A percentile compares a stretch with the other conserved stretches of the same genome.
Evolutionary conservation across 352 stramenopile species (phyloP).

Genomic region (Globisporangium camurandrum): DNA sequence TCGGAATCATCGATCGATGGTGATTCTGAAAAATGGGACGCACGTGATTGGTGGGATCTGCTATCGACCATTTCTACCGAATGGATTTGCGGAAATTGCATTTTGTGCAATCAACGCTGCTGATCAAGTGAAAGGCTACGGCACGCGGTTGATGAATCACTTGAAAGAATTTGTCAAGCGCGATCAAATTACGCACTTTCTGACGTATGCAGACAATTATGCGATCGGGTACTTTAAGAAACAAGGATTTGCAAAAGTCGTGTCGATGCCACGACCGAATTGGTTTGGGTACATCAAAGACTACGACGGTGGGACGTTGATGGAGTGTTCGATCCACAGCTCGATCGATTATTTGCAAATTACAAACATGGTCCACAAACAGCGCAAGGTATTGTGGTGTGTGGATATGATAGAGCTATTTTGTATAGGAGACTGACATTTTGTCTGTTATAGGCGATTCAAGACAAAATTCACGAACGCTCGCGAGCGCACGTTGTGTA

Average conservation of each 20-base stretch:
- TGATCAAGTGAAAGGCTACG: constrained; percentile 96
- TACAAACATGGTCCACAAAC: constrained; percentile 90
- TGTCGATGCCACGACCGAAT: constrained; percentile 76
- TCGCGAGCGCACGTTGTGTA: constrained; percentile 72
- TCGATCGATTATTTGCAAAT: constrained; percentile 96
- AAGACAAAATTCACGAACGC: constrained; percentile 76
- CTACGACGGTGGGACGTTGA: constrained; percentile 98
- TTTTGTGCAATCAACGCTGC: constrained; percentile 97
- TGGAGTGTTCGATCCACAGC: constrained; percentile 98
- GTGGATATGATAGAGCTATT: neutral
- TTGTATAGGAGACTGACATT: constrained; percentile 9
- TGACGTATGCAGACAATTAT: constrained; percentile 99
- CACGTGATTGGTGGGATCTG: constrained; percentile 97
- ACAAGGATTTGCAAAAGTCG: constrained; percentile 88
- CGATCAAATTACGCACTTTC: constrained; percentile 91
- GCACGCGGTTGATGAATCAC: constrained; percentile 99
- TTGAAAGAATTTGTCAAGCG: constrained; percentile 96
- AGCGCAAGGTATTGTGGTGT: constrained; percentile 83
- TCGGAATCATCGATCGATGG: constrained; percentile 89
- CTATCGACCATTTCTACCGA: constrained; percentile 92
- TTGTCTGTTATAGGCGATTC: constrained; percentile 42
- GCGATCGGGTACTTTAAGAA: constrained; percentile 99
- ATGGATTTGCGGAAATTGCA: constrained; percentile 98
- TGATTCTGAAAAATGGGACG: constrained; percentile 88
- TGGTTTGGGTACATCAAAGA: constrained; percentile 99